A percentile compares a stretch with the other conserved stretches of the same genome.
These are phyloP conservation scores for Isoetes engelmannii DNA, from an alignment of 83 land plant genomes.

Conservation along the genomic window DNA sequence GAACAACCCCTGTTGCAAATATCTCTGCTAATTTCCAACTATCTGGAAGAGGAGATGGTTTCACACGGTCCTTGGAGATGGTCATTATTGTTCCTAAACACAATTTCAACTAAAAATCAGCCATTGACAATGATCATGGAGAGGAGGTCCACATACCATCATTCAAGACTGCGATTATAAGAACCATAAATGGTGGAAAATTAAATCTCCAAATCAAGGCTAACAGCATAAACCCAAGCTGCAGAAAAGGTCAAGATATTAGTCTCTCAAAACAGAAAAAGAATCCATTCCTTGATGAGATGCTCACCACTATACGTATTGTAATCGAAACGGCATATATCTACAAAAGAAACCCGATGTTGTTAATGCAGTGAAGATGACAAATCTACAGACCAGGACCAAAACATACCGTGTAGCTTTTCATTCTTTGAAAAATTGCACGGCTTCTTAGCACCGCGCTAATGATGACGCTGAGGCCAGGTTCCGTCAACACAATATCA, in stretches of 20 bases:
- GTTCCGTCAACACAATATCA: constrained; percentile 5
- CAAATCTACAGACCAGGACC: neutral
- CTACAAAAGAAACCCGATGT: constrained; percentile 7
- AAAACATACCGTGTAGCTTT: constrained; percentile 20
- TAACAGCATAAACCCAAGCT: constrained; percentile 9
- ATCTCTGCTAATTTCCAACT: constrained; percentile 36
- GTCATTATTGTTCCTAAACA: constrained; percentile 18
- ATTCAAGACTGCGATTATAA: constrained; percentile 19
- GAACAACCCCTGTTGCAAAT: constrained; percentile 17
- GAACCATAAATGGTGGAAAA: constrained; percentile 19
- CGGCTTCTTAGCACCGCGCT: constrained; percentile 6
- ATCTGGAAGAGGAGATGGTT: constrained; percentile 15
- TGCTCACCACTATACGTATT: constrained; percentile 18
- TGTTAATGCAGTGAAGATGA: neutral
- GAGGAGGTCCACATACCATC: constrained; percentile 15
- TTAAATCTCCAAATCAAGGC: constrained; percentile 18
- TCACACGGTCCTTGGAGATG: constrained; percentile 19
- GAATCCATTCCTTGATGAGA: too few relatives aligned
- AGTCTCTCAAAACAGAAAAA: neutral
- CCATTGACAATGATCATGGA: neutral
- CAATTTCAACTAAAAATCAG: neutral
- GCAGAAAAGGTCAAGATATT: neutral
- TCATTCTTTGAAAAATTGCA: constrained; percentile 17
- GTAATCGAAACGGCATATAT: constrained; percentile 21
- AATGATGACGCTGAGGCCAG: constrained; percentile 7